Base-by-base conservation (phyloP, 2,329 filamentous ascomycete species). In the Pseudocercospora vitis region DNA sequence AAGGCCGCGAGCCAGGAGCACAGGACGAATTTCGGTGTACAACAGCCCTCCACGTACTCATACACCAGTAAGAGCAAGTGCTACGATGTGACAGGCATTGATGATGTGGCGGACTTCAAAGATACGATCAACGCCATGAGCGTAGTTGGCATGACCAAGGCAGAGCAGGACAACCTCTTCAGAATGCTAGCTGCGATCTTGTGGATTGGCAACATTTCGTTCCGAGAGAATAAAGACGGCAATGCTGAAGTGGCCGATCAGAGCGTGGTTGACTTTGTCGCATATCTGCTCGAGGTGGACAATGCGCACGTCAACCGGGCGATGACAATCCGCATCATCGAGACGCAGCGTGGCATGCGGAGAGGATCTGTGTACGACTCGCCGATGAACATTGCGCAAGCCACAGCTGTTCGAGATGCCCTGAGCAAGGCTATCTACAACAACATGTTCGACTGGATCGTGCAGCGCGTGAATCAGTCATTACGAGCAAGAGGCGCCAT, bases 391-490 rank as follows among this genome's bases (percentile, higher is more conserved):
- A 84, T 85, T 2, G 82, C 91, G 1, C 94, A 97, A 73, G 94
- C 94, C 21, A 79, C 78, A 32, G 84, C 94, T 24, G 95, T 95
- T 6, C 84, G 91, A 62, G 94, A 99, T 74, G 94, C 91, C 8
- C 76, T 99, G 47, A 84, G 92, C 56, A 97, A 94, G 78, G 91
- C 86, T n/a, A 91, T 99, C 53, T 99, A 99, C 74, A 88, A 88
- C 78, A 96, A 96, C 69, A 81, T 99, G 50, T 99, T 99, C 65
- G 92, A 99, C 73, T 99, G 94, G 94, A 97, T 99, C 61, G 91
- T 97, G 87, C 84, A 87, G 65, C 87, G 92, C 63, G 86, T 97
- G 64, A 97, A 97, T 73, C 83, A 86, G 62, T 96, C 92, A 4
- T 76, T 97, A 58, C 86, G 89, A 71, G 88, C 92, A 19, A 83